phyloP scores from a whole-genome alignment of 2,329 filamentous ascomycete species.

The Penicillium aurantiogriseum region DNA sequence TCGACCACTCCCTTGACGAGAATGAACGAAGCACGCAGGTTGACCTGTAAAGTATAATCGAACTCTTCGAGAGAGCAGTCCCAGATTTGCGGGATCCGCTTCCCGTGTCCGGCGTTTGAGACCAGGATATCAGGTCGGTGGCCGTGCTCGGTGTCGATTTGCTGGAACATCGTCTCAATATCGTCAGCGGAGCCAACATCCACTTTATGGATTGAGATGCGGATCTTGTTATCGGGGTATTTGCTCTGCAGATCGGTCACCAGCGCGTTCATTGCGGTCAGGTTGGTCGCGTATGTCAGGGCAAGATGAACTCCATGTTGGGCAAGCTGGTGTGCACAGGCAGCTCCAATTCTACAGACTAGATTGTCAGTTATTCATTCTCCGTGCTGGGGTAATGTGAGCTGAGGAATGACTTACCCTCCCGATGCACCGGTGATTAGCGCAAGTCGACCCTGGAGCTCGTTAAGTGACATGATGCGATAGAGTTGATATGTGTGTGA shows the following conservation, averaged over 20 bases:
- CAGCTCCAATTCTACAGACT: constrained; percentile 57
- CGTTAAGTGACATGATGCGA: constrained; percentile 36
- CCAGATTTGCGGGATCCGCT: constrained; percentile 55
- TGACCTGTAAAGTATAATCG: constrained; percentile 62
- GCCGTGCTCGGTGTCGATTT: constrained; percentile 54
- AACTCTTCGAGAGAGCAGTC: constrained; percentile 65
- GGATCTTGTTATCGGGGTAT: constrained; percentile 31
- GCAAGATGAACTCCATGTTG: constrained; percentile 55
- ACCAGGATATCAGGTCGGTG: constrained; percentile 62
- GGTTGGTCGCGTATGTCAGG: constrained; percentile 58
- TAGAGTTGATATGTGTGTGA: background rate
- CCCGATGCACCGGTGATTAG: constrained; percentile 62
- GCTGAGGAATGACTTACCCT: constrained; percentile 46
- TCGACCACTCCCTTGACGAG: constrained; percentile 60
- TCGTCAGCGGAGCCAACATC: constrained; percentile 57
- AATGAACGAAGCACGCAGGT: constrained; percentile 62
- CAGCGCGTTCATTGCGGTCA: constrained; percentile 48
- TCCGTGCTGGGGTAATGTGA: background rate
- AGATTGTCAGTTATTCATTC: constrained; percentile 4
- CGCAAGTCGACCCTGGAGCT: constrained; percentile 55
- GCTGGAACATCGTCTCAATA: constrained; percentile 54
- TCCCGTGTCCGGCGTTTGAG: constrained; percentile 66
- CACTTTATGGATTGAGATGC: constrained; percentile 56
- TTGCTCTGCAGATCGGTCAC: constrained; percentile 42
- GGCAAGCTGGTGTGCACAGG: constrained; percentile 58